phyloP scores from a whole-genome alignment of 192 early-diverging fungal genomes.

The Backusella psychrophila region DNA sequence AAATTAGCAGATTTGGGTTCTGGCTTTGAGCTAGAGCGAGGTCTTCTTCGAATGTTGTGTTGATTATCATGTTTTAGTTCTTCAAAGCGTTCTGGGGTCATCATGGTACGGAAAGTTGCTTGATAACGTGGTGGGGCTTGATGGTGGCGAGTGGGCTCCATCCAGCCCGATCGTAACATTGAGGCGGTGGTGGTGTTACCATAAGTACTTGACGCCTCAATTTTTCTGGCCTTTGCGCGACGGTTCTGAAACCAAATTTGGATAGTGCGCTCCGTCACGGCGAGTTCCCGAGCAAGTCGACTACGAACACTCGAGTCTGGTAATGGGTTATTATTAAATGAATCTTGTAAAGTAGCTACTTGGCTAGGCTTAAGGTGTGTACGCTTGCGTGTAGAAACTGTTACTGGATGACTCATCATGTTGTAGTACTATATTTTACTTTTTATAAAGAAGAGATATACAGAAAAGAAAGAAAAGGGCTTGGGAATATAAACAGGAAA shows the following conservation, averaged over 20 bases:
- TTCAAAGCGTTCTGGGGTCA: constrained; percentile 42
- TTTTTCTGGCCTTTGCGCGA: constrained; percentile 71
- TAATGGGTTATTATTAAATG: constrained; percentile 64
- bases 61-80: constrained; percentile 35
- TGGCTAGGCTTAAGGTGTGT: constrained; percentile 63
- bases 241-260: constrained; percentile 89
- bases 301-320: constrained; percentile 63
- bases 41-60: neutral
- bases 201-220: constrained; percentile 22
- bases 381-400: constrained; percentile 40
- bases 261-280: constrained; percentile 67
- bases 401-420: constrained; percentile 9
- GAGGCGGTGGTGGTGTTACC: constrained; percentile 4
- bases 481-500: constrained; percentile 4
- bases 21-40: constrained; percentile 21
- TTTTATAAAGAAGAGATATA: neutral
- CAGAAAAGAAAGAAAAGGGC: constrained; percentile 2
- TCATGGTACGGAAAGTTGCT: constrained; percentile 27
- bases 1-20: constrained; percentile 5
- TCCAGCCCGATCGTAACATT: constrained; percentile 4
- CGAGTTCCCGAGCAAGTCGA: constrained; percentile 58
- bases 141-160: neutral
- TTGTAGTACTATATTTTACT: neutral
- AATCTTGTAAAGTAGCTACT: constrained; percentile 62
- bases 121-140: constrained; percentile 17